Conservation (phyloP, 345 rosid genomes). For the Eucalyptus marginata region DNA sequence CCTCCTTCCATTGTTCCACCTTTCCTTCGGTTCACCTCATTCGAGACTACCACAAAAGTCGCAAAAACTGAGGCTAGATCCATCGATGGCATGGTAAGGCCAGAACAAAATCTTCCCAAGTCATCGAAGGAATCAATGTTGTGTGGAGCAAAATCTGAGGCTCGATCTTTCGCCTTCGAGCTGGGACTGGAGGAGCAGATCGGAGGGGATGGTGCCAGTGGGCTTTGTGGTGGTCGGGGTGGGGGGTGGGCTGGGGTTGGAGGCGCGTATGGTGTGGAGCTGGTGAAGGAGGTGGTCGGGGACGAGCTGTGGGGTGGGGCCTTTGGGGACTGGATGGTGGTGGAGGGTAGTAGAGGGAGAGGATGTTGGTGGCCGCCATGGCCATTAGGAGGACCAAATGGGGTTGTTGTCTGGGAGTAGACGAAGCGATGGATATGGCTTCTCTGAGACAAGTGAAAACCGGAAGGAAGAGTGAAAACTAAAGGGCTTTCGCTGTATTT, state of each 20-base stretch:
- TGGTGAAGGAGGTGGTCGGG: conserved; percentile 79
- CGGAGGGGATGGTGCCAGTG: conserved; percentile 28
- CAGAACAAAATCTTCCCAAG: not conserved
- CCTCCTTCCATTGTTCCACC: not conserved
- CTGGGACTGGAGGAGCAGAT: conserved; percentile 67
- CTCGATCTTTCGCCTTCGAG: not conserved
- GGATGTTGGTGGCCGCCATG: conserved; percentile 84
- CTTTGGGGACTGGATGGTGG: conserved; percentile 45
- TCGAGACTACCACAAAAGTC: not conserved
- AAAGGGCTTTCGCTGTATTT: not conserved
- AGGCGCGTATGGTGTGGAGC: conserved; percentile 64
- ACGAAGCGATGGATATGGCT: not conserved
- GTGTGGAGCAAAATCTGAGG: not conserved
- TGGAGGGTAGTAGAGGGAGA: conserved; percentile 84
- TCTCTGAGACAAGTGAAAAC: not conserved
- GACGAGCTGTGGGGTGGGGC: conserved; percentile 23
- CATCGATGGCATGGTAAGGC: not conserved
- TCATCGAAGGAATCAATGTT: not conserved
- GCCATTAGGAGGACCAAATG: conserved; percentile 56
- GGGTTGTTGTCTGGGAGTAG: not conserved
- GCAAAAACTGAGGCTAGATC: not conserved
- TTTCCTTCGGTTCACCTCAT: not conserved
- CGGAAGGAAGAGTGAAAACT: not conserved
- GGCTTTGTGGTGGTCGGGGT: not conserved
- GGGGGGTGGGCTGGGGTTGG: conserved; percentile 19